Conservation (phyloP, 2,329 filamentous ascomycete genomes). For the Phyllosticta paracitricarpa region DNA sequence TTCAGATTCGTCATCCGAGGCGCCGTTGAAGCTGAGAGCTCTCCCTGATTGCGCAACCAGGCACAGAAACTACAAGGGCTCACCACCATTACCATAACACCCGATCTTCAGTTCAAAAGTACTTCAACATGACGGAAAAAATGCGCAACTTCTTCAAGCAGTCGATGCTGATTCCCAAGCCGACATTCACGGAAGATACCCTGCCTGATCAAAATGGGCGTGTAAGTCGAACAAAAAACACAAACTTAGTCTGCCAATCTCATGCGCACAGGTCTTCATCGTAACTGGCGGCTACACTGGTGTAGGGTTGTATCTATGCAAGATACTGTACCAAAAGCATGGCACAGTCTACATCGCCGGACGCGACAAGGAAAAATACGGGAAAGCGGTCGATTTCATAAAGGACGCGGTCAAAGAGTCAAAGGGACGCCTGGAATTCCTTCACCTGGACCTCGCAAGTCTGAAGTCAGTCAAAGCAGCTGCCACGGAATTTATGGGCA, state of each 20-base stretch:
- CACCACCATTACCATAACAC: no score
- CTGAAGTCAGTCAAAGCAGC: constrained; percentile 31
- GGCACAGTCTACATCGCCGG: constrained; percentile 46
- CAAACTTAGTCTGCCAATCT: neutral
- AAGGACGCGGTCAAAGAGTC: neutral
- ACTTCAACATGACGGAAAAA: neutral
- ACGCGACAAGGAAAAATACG: constrained; percentile 36
- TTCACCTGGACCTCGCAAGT: constrained; percentile 32
- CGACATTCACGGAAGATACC: neutral
- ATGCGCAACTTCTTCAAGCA: neutral
- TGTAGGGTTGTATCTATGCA: constrained; percentile 43
- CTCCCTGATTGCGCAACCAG: no score
- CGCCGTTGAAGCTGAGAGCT: no score
- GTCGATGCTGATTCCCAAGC: neutral
- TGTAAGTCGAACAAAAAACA: neutral
- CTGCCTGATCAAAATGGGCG: neutral
- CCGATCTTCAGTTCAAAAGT: neutral
- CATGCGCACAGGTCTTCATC: constrained; percentile 34
- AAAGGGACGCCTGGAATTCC: constrained; percentile 14
- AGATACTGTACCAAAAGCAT: constrained; percentile 45
- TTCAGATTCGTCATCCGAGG: no score
- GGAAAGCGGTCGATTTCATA: constrained; percentile 20
- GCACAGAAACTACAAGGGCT: no score
- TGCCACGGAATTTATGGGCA: constrained; percentile 26
- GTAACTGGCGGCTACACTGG: constrained; percentile 42